A percentile compares a stretch with the other conserved stretches of the same genome.
phyloP scores from a whole-genome alignment of 2,329 filamentous ascomycete species.

The Diatrype stigma region DNA sequence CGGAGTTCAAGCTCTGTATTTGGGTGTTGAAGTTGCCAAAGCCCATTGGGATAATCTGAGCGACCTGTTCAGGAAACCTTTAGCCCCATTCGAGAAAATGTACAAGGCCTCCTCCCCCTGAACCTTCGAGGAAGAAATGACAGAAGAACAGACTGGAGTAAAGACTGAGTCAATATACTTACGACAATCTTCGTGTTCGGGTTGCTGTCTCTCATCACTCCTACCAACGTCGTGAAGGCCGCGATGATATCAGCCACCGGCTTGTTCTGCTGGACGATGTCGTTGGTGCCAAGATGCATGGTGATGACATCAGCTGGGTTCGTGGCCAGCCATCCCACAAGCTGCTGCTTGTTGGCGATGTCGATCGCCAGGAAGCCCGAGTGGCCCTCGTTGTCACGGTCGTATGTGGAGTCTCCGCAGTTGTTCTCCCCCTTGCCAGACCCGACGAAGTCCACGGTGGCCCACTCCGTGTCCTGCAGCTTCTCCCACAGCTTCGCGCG shows the following conservation, averaged over 20 bases:
- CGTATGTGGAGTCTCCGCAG: constrained; percentile 35
- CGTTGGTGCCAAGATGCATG: constrained; percentile 43
- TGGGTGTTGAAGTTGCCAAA: constrained; percentile 30
- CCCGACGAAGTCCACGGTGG: constrained; percentile 34
- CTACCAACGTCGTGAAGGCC: constrained; percentile 36
- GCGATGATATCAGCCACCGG: constrained; percentile 31
- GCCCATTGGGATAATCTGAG: constrained; percentile 36
- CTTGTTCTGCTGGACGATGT: constrained; percentile 35
- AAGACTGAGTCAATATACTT: constrained; percentile 11
- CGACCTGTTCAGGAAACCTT: constrained; percentile 29
- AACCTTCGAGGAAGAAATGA: too few species aligned
- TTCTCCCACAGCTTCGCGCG: constrained; percentile 37
- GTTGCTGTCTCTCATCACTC: constrained; percentile 34
- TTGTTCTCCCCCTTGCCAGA: constrained; percentile 28
- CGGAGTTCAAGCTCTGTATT: constrained; percentile 34
- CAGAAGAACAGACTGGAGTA: background rate
- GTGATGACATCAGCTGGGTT: constrained; percentile 41
- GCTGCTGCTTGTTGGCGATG: constrained; percentile 38
- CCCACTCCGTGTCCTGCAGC: constrained; percentile 34
- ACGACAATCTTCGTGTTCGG: constrained; percentile 39
- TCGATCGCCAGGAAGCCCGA: constrained; percentile 40
- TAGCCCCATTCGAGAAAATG: too few species aligned
- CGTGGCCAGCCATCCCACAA: constrained; percentile 37
- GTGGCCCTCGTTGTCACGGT: constrained; percentile 41
- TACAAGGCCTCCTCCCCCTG: too few species aligned